These are phyloP conservation scores for Fusarium begoniae DNA, from an alignment of 2,329 filamentous ascomycete species.

Conservation along the genomic window DNA sequence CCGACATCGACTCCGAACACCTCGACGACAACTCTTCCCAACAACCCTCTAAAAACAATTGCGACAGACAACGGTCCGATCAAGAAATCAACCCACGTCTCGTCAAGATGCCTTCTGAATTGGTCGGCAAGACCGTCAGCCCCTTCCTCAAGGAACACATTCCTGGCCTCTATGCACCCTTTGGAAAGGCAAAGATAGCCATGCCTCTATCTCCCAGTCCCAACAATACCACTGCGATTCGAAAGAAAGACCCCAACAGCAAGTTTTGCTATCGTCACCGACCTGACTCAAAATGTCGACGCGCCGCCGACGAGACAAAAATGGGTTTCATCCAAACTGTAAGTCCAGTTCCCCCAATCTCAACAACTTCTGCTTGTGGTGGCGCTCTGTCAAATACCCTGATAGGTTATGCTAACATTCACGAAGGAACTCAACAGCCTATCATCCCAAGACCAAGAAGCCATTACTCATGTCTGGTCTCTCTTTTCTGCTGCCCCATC, in stretches of 20 bases:
- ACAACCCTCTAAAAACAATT: constrained; percentile 54
- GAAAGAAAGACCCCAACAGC: constrained; percentile 72
- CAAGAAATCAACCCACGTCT: constrained; percentile 60
- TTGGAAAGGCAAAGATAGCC: constrained; percentile 65
- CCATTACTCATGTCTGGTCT: constrained; percentile 97
- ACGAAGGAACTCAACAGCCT: constrained; percentile 80
- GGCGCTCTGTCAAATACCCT: not conserved
- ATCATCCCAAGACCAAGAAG: constrained; percentile 87
- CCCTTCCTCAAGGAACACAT: constrained; percentile 94
- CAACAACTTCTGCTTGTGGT: not conserved
- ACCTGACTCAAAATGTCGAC: constrained; percentile 91
- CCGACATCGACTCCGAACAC: constrained; percentile 12
- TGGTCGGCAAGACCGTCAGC: constrained; percentile 80
- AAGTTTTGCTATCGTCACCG: constrained; percentile 96
- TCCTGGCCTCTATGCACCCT: constrained; percentile 84
- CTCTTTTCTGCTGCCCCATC: constrained; percentile 94
- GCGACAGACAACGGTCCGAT: constrained; percentile 60
- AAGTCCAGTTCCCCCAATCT: constrained; percentile 45
- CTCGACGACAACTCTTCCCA: constrained; percentile 26
- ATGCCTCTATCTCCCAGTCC: constrained; percentile 23
- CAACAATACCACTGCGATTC: constrained; percentile 40
- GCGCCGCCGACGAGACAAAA: constrained; percentile 91
- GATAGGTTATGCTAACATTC: not conserved
- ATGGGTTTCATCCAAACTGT: constrained; percentile 95
- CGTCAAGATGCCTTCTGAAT: constrained; percentile 68